Base-by-base conservation (phyloP, 2,329 filamentous ascomycete species). In the Byssoonygena ceratinophila region DNA sequence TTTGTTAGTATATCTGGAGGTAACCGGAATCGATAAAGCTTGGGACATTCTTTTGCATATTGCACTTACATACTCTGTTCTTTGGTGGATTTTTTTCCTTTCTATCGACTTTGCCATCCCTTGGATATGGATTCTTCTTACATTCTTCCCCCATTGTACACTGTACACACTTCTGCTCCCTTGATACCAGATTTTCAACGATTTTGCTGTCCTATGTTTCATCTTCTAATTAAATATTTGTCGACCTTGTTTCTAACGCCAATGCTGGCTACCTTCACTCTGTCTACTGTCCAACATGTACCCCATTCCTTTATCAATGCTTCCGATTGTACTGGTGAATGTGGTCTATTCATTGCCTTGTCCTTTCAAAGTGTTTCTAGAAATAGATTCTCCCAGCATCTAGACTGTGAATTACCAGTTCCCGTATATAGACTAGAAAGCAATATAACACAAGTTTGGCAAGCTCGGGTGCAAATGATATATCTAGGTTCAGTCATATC, bases 101-200 rank as follows among this genome's bases (percentile, higher is more conserved):
- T 25, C 20, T 46, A 22, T 31, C 18, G 20, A n/a, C 25, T 45
- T 47, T 47, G 2, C 20, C 2, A 27, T n/a, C 34, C 11, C 8
- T 39, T 39, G 22, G 14, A 36, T 29, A n/a, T 27, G 18, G 27
- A 27, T 11, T 47, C 25, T 16, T 47, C 11, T 27, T 23, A 14
- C 25, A 14, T 46, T 46, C n/a, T 18, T 29, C 6, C 25, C 29
- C 29, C 18, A n/a, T 41, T 22, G 22, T 23, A 9, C 9, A 5
- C 9, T 41, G 18, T 44, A 29, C 3, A n/a, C 14, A 29, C 37
- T 37, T 37, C 2, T 14, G 41, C 37, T 39, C 36, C 7, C 23
- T 41, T 50, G 47, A 50, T 50, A 41, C 47, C 37, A 49, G 18
- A 3, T 46, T 46, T 34, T 23, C 9, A 34, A 23, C 5, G 3